Evolutionary conservation across 768 basidiomycete species (phyloP).

Genomic region (Lanmaoa pseudosensibilis): DNA sequence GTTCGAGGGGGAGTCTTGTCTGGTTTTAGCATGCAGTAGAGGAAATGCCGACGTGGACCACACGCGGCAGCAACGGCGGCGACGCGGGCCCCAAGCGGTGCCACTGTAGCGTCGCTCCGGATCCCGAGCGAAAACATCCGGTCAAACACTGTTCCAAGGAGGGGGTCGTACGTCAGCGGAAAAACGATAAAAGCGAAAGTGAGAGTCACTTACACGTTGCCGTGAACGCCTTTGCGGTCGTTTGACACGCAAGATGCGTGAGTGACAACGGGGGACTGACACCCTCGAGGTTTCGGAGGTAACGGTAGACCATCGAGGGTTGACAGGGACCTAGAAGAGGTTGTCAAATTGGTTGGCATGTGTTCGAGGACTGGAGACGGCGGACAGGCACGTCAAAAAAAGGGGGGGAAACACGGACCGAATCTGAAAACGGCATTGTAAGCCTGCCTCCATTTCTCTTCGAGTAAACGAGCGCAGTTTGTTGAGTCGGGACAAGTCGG

Average conservation of each 20-base stretch:
- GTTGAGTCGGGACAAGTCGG: slow-evolving; percentile 78
- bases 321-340: slow-evolving; percentile 66
- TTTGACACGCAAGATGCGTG: slow-evolving; percentile 86
- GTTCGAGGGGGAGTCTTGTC: slow-evolving; percentile 49
- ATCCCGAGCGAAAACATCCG: slow-evolving; percentile 86
- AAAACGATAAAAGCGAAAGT: neutral
- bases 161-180: neutral
- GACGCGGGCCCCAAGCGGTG: slow-evolving; percentile 59
- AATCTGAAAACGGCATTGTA: slow-evolving; percentile 86
- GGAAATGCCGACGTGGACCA: slow-evolving; percentile 80
- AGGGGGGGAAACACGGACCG: slow-evolving; percentile 47
- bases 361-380: neutral
- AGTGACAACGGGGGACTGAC: slow-evolving; percentile 85
- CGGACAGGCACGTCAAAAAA: neutral
- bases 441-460: slow-evolving; percentile 92
- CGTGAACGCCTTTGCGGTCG: slow-evolving; percentile 84
- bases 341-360: neutral
- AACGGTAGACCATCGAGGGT: slow-evolving; percentile 91
- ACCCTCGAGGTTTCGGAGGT: slow-evolving; percentile 86
- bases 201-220: slow-evolving; percentile 61
- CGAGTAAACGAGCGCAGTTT: slow-evolving; percentile 77
- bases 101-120: slow-evolving; percentile 65
- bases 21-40: slow-evolving; percentile 74
- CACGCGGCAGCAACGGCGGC: slow-evolving; percentile 64
- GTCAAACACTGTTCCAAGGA: slow-evolving; percentile 82